Evolutionary conservation across 2,329 filamentous ascomycete genomes (phyloP).

Genomic region (Ambrosiella cleistominuta): DNA sequence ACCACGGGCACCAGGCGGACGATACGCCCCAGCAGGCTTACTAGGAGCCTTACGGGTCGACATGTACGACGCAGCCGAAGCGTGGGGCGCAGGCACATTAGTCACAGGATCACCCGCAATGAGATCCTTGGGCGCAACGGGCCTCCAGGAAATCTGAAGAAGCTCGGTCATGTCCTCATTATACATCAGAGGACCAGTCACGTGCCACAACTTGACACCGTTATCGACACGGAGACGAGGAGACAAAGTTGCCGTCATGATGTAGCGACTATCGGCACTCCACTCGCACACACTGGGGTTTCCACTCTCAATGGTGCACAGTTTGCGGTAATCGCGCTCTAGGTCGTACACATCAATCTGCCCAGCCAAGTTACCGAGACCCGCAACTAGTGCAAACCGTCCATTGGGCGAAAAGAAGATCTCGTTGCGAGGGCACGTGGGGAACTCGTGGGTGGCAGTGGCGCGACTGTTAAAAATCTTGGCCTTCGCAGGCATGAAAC

Average conservation of each 20-base stretch:
- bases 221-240: conserved; percentile 93
- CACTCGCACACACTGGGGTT: conserved; percentile 94
- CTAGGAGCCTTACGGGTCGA: conserved; percentile 82
- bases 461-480: conserved; percentile 92
- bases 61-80: conserved; percentile 66
- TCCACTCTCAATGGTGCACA: conserved; percentile 84
- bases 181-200: conserved; percentile 78
- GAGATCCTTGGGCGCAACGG: conserved; percentile 45
- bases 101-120: conserved; percentile 51
- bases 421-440: conserved; percentile 78
- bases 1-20: conserved; percentile 83
- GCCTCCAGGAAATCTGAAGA: conserved; percentile 81
- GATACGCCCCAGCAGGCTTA: conserved; percentile 93
- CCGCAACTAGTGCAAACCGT: conserved; percentile 81
- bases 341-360: conserved; percentile 93
- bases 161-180: conserved; percentile 88
- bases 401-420: conserved; percentile 88
- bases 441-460: conserved; percentile 66
- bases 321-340: conserved; percentile 81
- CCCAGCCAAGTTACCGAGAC: conserved; percentile 91
- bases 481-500: conserved; percentile 97
- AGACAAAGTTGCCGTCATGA: conserved; percentile 94
- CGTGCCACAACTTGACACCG: conserved; percentile 87
- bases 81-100: conserved; percentile 58
- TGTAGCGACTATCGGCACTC: conserved; percentile 89